Conservation (phyloP, 371 early-diverging fungal species). For the Apophysomyces elegans region DNA sequence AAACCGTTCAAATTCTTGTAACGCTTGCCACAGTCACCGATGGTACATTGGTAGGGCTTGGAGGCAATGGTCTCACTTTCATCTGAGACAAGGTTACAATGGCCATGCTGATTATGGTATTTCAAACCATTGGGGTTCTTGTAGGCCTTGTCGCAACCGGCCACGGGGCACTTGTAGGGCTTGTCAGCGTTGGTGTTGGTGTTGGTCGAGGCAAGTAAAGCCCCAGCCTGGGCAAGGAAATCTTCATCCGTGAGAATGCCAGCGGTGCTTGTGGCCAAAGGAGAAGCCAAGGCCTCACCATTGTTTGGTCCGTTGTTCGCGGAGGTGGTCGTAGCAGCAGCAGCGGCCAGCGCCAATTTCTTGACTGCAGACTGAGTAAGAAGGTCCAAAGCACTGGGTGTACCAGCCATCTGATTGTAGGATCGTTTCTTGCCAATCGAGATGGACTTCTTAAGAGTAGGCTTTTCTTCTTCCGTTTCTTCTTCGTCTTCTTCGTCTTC, state of each 20-base stretch:
- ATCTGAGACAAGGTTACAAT: constrained; percentile 56
- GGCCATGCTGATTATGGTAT: constrained; percentile 93
- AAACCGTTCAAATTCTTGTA: constrained; percentile 93
- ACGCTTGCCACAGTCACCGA: constrained; percentile 49
- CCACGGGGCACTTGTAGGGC: constrained; percentile 86
- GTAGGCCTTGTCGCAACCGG: constrained; percentile 95
- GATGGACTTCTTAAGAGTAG: constrained; percentile 17
- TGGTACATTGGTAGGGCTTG: constrained; percentile 77
- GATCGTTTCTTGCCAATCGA: constrained; percentile 41
- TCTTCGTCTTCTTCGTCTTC: constrained; percentile 27
- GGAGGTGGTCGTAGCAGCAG: constrained; percentile 2
- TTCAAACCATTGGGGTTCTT: constrained; percentile 98
- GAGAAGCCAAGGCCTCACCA: constrained; percentile 28
- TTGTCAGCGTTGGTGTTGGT: constrained; percentile 58
- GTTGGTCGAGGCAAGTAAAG: constrained; percentile 47
- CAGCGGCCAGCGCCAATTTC: constrained; percentile 44
- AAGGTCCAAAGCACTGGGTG: constrained; percentile 44
- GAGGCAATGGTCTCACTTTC: constrained; percentile 52
- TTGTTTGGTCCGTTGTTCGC: not conserved
- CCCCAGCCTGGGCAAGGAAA: constrained; percentile 56
- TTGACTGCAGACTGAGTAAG: constrained; percentile 50
- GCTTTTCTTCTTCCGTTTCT: constrained; percentile 17
- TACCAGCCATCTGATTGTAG: constrained; percentile 25
- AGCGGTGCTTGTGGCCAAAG: constrained; percentile 2
- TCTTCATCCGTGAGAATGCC: constrained; percentile 46